Base-by-base conservation (phyloP, 768 basidiomycete species). In the Ramaria sp. region DNA sequence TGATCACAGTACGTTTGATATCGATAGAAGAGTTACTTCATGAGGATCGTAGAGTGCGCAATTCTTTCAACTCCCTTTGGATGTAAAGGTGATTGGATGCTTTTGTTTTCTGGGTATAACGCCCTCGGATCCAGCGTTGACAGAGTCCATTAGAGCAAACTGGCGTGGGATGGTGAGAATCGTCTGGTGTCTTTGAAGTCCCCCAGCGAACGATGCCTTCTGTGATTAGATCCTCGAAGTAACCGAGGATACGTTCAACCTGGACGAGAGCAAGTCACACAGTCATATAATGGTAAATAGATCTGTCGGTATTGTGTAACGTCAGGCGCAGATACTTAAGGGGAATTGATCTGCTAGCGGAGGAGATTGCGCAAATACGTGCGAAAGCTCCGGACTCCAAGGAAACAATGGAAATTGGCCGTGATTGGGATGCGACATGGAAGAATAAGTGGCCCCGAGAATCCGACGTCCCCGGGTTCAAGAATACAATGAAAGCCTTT, bases 381-480 rank as follows among this genome's bases (percentile, higher is more conserved):
- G 71, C 69, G 56, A 81, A 79, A 56, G 81, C 89, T 0, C 89
- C 90, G 0, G 89, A 90, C 63, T 80, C 69, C 68, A 89, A 90
- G 66, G 89, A 93, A 66, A 73, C 80, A 7, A 89, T 93, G 82
- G 90, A 94, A 66, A 91, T 94, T 43, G 89, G 91, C 28, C 76
- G 85, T 24, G 88, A 94, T 56, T 85, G 84, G 80, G 88, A 87
- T 59, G 70, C 75, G 15, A 73, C 68, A 37, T 88, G 83, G 82
- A 80, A 77, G 64, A 94, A 94, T 64, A 75, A 75, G 59, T 93
- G 91, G 90, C 89, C 86, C 3, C 67, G 70, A 41, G 81, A 87
- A 61, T 62, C 57, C 1, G 75, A 80, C 50, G 78, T 70, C 1
- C 85, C 88, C 0, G 73, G 65, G 8, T 93, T 90, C 70, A 85